Evolutionary conservation across 306 rosid genomes (phyloP).

Genomic region (Ormosia emarginata): DNA sequence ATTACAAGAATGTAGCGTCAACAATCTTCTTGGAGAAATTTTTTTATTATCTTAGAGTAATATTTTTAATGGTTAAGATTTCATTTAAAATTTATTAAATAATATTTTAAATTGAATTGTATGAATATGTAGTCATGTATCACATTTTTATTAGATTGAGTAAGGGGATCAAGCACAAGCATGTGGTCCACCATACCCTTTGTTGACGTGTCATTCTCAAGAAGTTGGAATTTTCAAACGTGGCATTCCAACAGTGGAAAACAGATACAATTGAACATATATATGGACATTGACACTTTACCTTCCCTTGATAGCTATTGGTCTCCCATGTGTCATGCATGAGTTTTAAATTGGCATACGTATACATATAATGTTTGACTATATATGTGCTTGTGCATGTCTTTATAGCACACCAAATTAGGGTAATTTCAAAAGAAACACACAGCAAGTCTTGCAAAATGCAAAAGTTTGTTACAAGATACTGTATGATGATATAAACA

Average conservation of each 20-base stretch:
- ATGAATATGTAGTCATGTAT: too few relatives aligned
- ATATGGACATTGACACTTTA: conserved; percentile 42
- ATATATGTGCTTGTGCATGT: conserved; percentile 3
- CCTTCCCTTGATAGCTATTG: conserved; percentile 32
- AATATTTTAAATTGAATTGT: too few relatives aligned
- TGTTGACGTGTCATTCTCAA: conserved; percentile 58
- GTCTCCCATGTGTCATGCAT: conserved; percentile 35
- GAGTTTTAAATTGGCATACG: neutral
- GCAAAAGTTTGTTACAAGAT: neutral
- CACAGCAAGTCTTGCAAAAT: neutral
- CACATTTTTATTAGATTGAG: too few relatives aligned
- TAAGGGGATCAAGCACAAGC: neutral
- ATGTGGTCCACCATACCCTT: conserved; percentile 29
- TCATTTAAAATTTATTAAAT: too few relatives aligned
- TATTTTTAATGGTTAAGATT: too few relatives aligned
- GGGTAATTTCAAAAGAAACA: neutral
- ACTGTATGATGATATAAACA: neutral
- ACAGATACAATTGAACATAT: conserved; percentile 13
- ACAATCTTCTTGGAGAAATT: neutral
- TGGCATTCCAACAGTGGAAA: conserved; percentile 19
- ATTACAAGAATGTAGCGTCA: neutral
- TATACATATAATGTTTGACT: conserved; percentile 7
- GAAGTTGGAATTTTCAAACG: conserved; percentile 1
- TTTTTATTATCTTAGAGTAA: too few relatives aligned
- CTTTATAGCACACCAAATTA: neutral